phyloP scores from a whole-genome alignment of 257 asterid species.

The Solanum dulcamara region DNA sequence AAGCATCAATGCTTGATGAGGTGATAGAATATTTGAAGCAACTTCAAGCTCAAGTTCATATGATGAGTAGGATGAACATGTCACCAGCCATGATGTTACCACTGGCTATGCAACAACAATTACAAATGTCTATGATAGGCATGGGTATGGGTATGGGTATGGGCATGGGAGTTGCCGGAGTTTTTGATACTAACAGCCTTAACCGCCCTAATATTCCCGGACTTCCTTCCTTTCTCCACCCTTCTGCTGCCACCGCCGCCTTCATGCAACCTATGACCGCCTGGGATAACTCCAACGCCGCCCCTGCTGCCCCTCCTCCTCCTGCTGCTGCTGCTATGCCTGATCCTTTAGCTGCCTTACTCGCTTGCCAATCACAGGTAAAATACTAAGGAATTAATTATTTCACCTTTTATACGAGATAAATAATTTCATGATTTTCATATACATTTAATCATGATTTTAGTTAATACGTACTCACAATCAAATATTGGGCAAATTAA shows the following conservation, averaged over 20 bases:
- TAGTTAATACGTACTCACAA: background rate
- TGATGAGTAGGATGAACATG: conserved; percentile 72
- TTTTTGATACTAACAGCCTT: conserved; percentile 43
- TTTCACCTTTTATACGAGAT: background rate
- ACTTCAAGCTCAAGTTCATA: conserved; percentile 54
- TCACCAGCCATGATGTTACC: conserved; percentile 50
- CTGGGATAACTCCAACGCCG: conserved; percentile 42
- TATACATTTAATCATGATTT: too few species aligned
- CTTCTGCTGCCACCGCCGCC: conserved; percentile 9
- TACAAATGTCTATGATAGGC: conserved; percentile 72
- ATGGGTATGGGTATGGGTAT: conserved; percentile 43
- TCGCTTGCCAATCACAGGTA: conserved; percentile 63
- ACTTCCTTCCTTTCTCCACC: conserved; percentile 9
- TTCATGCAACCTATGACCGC: conserved; percentile 35
- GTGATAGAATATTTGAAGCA: conserved; percentile 69
- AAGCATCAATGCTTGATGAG: conserved; percentile 85
- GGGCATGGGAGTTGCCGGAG: conserved; percentile 44
- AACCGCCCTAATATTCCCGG: conserved; percentile 25
- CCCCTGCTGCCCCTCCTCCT: conserved; percentile 4
- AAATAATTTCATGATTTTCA: background rate
- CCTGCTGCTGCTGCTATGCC: conserved; percentile 21
- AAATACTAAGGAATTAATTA: background rate
- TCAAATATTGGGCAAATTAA: too few species aligned
- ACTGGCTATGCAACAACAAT: conserved; percentile 63
- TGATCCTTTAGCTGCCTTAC: conserved; percentile 37